Base-by-base conservation (phyloP, 2,329 filamentous ascomycete species). In the Ascochyta rabiei region DNA sequence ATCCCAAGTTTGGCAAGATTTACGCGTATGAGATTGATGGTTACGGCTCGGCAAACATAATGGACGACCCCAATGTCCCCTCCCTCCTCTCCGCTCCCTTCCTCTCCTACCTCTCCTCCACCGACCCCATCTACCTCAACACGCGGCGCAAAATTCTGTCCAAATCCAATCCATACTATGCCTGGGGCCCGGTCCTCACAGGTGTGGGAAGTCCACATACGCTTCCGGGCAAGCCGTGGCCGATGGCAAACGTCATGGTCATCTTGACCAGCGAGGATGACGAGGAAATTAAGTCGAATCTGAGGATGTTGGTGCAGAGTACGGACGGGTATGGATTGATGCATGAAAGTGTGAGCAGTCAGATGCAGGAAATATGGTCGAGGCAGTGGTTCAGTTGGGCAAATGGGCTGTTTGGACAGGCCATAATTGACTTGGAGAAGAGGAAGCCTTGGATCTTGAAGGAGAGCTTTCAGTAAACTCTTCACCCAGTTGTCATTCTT, bases 11-110 rank as follows among this genome's bases (percentile, higher is more conserved):
- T 48, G 77, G 77, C 39, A 59, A 57, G 9, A 69, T 81, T 31
- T 82, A 77, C 63, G 79, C 79, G 9, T 82, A 75, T 60, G 80
- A 82, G 61, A 70, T 81, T 39, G 79, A 82, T 56, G 79, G 79
- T 13, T 80, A 77, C 60, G 74, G 74, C 34, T 63, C 61, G 12
- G 68, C 73, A 40, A 87, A 85, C 60, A 75, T 87, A 16, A 89
- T 89, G 87, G 88, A 90, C 65, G 87, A 90, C 51, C 86, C 88
- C 9, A 90, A 90, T 59, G 81, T 90, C 37, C 87, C 88, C 0
- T 87, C 84, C 15, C 78, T 90, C 1, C 78, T 90, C 18, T 84
- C 85, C 0, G 81, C 86, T 12, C 86, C 87, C 0, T 84, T 88
- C 59, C 75, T 89, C 28, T 82, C 84, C 7, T 89, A 86, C 56